These are phyloP conservation scores for Komagataella ulmi DNA, from an alignment of 805 yeast genomes.

Conservation along the genomic window DNA sequence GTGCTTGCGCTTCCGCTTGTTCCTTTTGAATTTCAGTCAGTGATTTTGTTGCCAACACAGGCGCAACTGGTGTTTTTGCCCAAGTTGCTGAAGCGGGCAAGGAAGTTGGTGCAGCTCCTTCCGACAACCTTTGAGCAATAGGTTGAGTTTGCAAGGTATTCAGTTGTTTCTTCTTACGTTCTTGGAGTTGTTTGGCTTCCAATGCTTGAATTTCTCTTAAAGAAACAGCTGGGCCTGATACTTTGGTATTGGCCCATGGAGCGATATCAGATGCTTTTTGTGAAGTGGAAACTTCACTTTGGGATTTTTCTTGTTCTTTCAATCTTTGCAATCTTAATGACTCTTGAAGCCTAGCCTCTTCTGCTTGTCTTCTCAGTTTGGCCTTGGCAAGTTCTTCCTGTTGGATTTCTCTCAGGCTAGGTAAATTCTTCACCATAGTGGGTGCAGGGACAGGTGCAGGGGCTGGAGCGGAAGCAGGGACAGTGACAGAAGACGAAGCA, in stretches of 20 bases:
- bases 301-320: background rate
- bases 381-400: slow-evolving; percentile 1
- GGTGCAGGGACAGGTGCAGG: background rate
- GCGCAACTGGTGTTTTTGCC: slow-evolving; percentile 11
- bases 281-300: slow-evolving; percentile 5
- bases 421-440: background rate
- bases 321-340: background rate
- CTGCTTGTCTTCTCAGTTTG: background rate
- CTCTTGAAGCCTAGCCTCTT: background rate
- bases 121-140: background rate
- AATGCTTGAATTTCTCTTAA: slow-evolving; percentile 34
- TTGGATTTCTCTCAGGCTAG: background rate
- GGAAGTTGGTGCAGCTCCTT: slow-evolving; percentile 9
- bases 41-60: slow-evolving; percentile 27
- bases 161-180: slow-evolving; percentile 15
- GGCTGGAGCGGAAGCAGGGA: background rate
- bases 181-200: slow-evolving; percentile 24
- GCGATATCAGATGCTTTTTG: slow-evolving; percentile 19
- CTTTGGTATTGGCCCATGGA: slow-evolving; percentile 37
- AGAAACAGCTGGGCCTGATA: slow-evolving; percentile 24
- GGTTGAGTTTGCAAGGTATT: slow-evolving; percentile 5
- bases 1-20: slow-evolving; percentile 28
- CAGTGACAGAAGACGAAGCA: background rate
- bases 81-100: slow-evolving; percentile 31
- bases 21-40: slow-evolving; percentile 52